These are phyloP conservation scores for Trypanosoma cruzi DNA, from an alignment of 208 protist species.

Conservation along the genomic window DNA sequence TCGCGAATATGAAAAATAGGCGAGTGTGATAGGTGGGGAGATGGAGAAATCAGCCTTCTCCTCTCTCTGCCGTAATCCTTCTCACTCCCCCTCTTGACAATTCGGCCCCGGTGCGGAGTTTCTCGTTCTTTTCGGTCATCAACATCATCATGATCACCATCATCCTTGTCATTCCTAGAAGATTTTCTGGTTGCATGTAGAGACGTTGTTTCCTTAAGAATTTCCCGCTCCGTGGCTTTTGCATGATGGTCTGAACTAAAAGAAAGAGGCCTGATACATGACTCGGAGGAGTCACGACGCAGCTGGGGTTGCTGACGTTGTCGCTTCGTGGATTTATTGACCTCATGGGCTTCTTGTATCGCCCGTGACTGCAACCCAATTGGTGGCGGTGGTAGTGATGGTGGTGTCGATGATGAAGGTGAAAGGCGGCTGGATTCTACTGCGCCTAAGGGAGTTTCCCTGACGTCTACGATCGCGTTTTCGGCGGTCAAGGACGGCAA, in stretches of 20 bases:
- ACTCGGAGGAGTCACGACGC: background rate
- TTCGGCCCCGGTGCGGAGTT: background rate
- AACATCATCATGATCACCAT: background rate
- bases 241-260: background rate
- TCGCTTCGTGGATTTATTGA: background rate
- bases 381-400: background rate
- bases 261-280: no score
- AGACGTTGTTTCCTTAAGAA: background rate
- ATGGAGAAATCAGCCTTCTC: background rate
- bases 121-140: background rate
- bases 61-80: background rate
- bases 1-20: constrained; percentile 20
- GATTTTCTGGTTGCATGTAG: background rate
- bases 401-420: background rate
- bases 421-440: background rate
- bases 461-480: no score
- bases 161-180: background rate
- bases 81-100: background rate
- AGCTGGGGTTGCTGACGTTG: background rate
- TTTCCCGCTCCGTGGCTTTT: background rate
- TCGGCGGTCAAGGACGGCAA: no score
- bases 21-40: background rate
- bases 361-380: background rate
- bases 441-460: no score
- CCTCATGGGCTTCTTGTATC: background rate